Evolutionary conservation across 208 protist species (phyloP), one percentile per base, ranked within the genome.

Genomic region (Phytomonas serpens): DNA sequence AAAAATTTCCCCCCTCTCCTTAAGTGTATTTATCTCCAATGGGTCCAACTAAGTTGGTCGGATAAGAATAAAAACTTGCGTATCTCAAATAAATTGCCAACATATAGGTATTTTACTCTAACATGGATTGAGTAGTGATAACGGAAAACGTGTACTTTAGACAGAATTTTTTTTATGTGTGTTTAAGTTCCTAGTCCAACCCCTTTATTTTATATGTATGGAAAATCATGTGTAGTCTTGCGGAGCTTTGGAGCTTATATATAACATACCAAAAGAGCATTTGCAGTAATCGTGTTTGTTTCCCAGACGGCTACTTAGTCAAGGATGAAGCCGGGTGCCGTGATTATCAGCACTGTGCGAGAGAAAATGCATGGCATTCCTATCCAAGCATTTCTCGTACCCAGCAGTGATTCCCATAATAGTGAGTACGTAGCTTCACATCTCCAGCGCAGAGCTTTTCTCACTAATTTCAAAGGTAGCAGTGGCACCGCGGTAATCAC

Each of bases 401-500:
- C 96, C 30, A 89, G 75, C 67, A 90, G 84, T 72, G 97, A 99
- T 82, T 85, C 93, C 3, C 97, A 99, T 88, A 96, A 98, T 77
- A 96, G 89, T 78, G 98, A 99, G 76, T 99, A 99, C 83, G 84
- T 97, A 30, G 90, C 92, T 2, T 69, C 80, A 9, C 76, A 77
- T 69, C 88, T 98, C 75, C 82, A 98, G 71, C 85, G 95, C 29
- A 87, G 94, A 47, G 90, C 88, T 4, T 99, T 95, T 72, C 72
- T 99, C 66, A 96, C 93, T 42, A 90, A 96, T 72, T 99, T 99
- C 80, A 83, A 77, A 36, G 98, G 98, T 67, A 98, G 93, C 32
- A 86, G 97, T 3, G 98, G 98, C 37, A 97, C 84, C 19, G 86
- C 83, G 37, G 64, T 96, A 32, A 81, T 97, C 63, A 93, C 87